Evolutionary conservation across 495 filamentous ascomycete species (phyloP), one percentile per base, ranked within the genome.

Genomic region (Penicillium crystallinum): DNA sequence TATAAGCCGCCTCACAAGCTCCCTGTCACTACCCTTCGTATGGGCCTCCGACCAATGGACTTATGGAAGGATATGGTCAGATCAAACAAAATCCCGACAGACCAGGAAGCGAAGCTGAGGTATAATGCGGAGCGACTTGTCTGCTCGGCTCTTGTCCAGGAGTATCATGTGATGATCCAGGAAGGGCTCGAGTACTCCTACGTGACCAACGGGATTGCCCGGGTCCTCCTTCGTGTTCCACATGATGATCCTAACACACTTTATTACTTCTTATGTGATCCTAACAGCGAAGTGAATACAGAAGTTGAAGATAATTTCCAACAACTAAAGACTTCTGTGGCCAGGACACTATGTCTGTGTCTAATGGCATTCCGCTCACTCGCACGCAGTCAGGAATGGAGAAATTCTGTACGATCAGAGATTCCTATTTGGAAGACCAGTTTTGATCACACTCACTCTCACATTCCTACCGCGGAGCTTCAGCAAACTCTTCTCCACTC

Each of bases 1-100:
- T 69, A 72, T 39, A 72, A 74, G 46, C 62, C 66, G 22, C 59
- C 64, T 29, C 63, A 71, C 41, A 74, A 74, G 55, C 61, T 72
- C 1, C 56, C 64, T 3, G 49, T 62, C 7, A 57, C 54, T 27
- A 58, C 58, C 43, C 53, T 72, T 38, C 62, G 59, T 7, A 36
- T 45, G 17, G 68, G 69, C 8, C 60, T 72, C 33, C 59, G 61
- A 33, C 59, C 48, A 15, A 65, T 63, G 49, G 41, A 61, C 0
- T 31, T 65, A 14, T 64, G 47, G 55, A 40, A 56, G 19, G 35
- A 64, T 6, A 44, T 68, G 17, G 54, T 66, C 31, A 43, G 21
- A 37, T 50, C 23, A 15, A 51, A 63, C 10, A 49, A 30, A 23
- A 58, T 66, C 2, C 61, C 61, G 0, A 58, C 44, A 0, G 50